Conservation (phyloP, 31 red algal species). For the Asparagopsis taxiformis region DNA sequence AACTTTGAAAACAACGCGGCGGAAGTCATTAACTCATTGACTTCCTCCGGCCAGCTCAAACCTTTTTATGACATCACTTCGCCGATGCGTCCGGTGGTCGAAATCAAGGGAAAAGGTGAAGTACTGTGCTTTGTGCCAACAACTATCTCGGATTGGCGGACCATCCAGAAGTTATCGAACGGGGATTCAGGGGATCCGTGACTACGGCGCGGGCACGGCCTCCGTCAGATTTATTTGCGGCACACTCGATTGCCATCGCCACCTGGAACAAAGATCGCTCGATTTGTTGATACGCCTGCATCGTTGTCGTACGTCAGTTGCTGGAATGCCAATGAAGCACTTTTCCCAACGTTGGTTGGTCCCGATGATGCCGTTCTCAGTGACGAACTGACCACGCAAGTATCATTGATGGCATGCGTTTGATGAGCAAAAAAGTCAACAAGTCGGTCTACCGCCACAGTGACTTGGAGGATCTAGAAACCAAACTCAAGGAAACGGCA, state of each 20-base stretch:
- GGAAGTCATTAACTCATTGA: too few species aligned
- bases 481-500: constrained; percentile 16
- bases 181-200: neutral
- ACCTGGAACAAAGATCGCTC: constrained; percentile 11
- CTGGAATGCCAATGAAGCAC: constrained; percentile 50
- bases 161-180: constrained; percentile 20
- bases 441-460: constrained; percentile 78
- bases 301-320: constrained; percentile 58
- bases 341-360: constrained; percentile 43
- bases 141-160: constrained; percentile 52
- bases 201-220: neutral
- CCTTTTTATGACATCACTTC: too few species aligned
- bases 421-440: constrained; percentile 50
- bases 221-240: neutral
- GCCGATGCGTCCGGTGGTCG: too few species aligned
- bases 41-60: too few species aligned
- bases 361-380: constrained; percentile 42
- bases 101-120: too few species aligned
- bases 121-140: constrained; percentile 61
- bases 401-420: constrained; percentile 59
- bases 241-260: neutral
- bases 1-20: too few species aligned
- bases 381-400: constrained; percentile 77
- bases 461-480: constrained; percentile 42
- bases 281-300: constrained; percentile 6